A percentile compares a stretch with the other conserved stretches of the same genome.
These are phyloP conservation scores for Pycnococcus provasolii DNA, from an alignment of 139 green algal species.

Conservation along the genomic window DNA sequence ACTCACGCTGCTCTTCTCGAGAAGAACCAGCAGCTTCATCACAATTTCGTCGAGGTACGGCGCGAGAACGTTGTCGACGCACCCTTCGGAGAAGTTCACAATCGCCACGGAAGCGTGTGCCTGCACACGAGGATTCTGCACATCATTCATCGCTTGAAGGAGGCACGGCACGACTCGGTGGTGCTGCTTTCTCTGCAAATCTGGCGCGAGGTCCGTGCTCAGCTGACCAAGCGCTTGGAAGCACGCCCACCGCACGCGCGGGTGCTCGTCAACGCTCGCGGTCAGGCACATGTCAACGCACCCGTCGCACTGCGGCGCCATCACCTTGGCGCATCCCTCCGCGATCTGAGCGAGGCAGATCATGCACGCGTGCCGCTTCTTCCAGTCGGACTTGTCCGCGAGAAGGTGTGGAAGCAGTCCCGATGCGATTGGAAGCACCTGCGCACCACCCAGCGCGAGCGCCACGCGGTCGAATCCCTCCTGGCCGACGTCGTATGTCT, in stretches of 20 bases:
- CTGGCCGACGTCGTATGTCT: slow-evolving; percentile 50
- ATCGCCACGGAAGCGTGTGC: slow-evolving; percentile 83
- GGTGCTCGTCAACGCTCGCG: slow-evolving; percentile 34
- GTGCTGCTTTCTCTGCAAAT: slow-evolving; percentile 66
- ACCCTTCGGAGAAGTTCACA: slow-evolving; percentile 95
- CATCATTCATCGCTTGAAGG: slow-evolving; percentile 72
- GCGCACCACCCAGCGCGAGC: slow-evolving; percentile 79
- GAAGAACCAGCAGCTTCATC: slow-evolving; percentile 65
- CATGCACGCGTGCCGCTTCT: slow-evolving; percentile 79
- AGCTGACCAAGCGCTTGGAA: slow-evolving; percentile 96
- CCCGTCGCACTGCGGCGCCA: slow-evolving; percentile 36
- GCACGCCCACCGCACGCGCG: slow-evolving; percentile 81
- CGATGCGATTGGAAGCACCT: slow-evolving; percentile 66
- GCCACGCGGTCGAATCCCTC: slow-evolving; percentile 89
- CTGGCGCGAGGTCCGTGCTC: slow-evolving; percentile 91
- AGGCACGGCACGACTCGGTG: slow-evolving; percentile 32
- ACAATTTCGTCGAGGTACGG: slow-evolving; percentile 89
- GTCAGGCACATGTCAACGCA: slow-evolving; percentile 63
- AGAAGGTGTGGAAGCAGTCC: slow-evolving; percentile 60
- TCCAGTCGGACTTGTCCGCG: slow-evolving; percentile 69
- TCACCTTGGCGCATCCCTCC: slow-evolving; percentile 87
- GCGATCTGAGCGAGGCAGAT: slow-evolving; percentile 80
- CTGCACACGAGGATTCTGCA: slow-evolving; percentile 75
- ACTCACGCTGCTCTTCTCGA: slow-evolving; percentile 46
- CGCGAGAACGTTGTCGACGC: slow-evolving; percentile 53